A percentile compares a stretch with the other conserved stretches of the same genome.
Conservation (phyloP, 306 rosid genomes). For the Crataegus laevigata region DNA sequence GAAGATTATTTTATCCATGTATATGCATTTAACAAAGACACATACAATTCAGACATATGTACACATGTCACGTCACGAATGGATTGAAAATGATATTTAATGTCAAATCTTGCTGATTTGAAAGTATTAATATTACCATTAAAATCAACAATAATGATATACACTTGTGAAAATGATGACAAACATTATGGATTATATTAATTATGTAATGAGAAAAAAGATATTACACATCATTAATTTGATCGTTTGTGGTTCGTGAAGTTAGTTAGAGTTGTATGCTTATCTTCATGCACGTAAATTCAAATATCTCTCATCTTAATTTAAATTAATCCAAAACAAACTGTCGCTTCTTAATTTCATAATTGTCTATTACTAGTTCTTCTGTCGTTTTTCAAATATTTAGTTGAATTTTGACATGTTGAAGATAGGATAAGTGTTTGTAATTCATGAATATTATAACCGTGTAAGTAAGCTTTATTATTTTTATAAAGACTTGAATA, state of each 20-base stretch:
- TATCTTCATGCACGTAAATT: neutral
- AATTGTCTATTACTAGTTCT: neutral
- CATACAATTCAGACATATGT: neutral
- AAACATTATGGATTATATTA: neutral
- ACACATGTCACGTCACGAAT: neutral
- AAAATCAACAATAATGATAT: neutral
- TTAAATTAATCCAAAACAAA: too few species aligned
- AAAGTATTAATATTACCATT: neutral
- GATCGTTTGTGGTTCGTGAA: too few species aligned
- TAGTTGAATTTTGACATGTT: neutral
- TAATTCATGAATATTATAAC: too few species aligned
- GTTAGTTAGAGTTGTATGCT: neutral
- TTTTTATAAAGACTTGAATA: too few species aligned
- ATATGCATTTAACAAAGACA: neutral
- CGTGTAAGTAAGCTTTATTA: neutral
- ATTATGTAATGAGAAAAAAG: neutral
- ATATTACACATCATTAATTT: neutral
- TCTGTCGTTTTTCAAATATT: neutral
- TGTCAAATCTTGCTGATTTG: neutral
- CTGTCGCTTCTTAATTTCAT: neutral
- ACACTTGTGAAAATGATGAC: neutral
- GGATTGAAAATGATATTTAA: neutral
- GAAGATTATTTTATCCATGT: neutral
- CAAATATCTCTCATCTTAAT: accelerated
- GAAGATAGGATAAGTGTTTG: too few species aligned